These are phyloP conservation scores for Neonectria hederae DNA, from an alignment of 2,329 filamentous ascomycete species.

Conservation along the genomic window DNA sequence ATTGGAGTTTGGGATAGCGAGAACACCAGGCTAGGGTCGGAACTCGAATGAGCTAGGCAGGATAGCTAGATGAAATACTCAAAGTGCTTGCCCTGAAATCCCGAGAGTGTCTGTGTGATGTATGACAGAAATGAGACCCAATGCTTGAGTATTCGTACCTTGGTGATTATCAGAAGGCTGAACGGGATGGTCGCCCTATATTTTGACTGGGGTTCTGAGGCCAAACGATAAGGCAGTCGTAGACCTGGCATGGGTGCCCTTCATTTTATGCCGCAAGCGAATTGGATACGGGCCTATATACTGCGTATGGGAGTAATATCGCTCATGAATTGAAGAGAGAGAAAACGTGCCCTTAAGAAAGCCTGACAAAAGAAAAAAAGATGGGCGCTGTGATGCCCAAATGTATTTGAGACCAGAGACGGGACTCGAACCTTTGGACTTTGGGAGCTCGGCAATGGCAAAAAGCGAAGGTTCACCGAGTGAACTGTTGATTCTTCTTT, in stretches of 20 bases:
- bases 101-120: not conserved
- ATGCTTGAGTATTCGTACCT: not conserved
- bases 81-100: not conserved
- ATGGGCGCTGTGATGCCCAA: too few relatives aligned
- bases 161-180: not conserved
- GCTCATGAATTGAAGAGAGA: too few relatives aligned
- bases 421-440: not conserved
- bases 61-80: conserved; percentile 27
- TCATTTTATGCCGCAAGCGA: too few relatives aligned
- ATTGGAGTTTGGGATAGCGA: conserved; percentile 38
- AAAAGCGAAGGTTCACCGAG: conserved; percentile 23
- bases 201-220: too few relatives aligned
- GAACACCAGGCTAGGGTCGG: conserved; percentile 17
- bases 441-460: not conserved
- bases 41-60: conserved; percentile 20
- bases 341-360: not conserved
- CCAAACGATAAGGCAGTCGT: too few relatives aligned
- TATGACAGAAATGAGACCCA: not conserved
- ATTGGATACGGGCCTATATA: too few relatives aligned
- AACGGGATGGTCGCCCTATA: not conserved
- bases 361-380: not conserved
- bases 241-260: too few relatives aligned
- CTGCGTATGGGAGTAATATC: too few relatives aligned
- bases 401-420: not conserved
- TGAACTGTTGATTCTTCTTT: too few relatives aligned